Evolutionary conservation across 345 rosid genomes (phyloP), one percentile per base, ranked within the genome.

Genomic region (Psidium friedrichsthalianum): DNA sequence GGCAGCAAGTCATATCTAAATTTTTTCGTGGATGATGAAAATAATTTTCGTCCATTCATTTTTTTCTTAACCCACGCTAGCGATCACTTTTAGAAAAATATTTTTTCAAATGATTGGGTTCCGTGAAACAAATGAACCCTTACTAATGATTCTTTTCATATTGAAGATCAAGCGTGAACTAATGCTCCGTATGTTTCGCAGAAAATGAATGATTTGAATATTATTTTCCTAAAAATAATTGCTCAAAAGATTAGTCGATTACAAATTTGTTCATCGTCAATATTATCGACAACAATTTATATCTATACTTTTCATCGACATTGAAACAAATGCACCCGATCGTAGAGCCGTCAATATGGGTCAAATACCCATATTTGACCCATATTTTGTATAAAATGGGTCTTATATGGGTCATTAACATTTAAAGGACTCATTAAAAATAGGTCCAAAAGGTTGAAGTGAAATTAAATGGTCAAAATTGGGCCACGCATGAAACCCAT

Each of bases 101-200:
- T 2, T 6, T 27, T 61, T 6, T 36, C 20, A 1, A 27, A 27
- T 61, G 0, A 3, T 61, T 9, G 15, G 29, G 14, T 27, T n/a
- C 10, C 20, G 0, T 2, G 0, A 61, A 61, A 61, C 0, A 36
- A 61, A 61, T 0, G 0, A 61, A 3, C 40, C 5, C 0, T 29
- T 61, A 14, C 0, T 61, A 29, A 14, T 2, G 10, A 13, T 27
- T 27, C 21, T 61, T 58, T 61, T 29, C 42, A 61, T 29, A 29
- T 61, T 61, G 42, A 61, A 18, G 21, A 61, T 0, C 8, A 29
- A 6, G 0, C 6, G 5, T 61, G 74, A 61, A 15, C 0, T 59
- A 6, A 61, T 20, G 0, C 0, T 29, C 0, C 0, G 0, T 27
- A 27, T 8, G 3, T 61, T 61, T 61, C 2, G 7, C 1, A 0